A percentile compares a stretch with the other conserved stretches of the same genome.
Evolutionary conservation across 257 asterid species (phyloP).

Genomic region (Solanum virginianum): DNA sequence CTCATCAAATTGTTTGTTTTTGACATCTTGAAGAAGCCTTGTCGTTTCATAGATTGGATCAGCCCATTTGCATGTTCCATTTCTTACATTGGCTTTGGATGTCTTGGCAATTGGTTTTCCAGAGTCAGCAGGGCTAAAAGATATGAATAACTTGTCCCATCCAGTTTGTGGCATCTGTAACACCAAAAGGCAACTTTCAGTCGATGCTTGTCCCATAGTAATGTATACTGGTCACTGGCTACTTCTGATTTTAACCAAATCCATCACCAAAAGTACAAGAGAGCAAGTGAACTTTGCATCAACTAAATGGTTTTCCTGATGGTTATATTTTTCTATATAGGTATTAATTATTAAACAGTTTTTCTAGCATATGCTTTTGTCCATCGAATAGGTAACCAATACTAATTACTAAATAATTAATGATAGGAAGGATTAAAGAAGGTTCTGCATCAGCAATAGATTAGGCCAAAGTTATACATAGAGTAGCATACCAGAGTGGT

Average conservation of each 20-base stretch:
- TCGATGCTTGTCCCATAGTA: background rate
- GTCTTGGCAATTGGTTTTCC: constrained; percentile 88
- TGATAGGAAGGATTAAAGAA: background rate
- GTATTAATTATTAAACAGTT: background rate
- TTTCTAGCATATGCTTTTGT: background rate
- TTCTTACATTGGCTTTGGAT: constrained; percentile 83
- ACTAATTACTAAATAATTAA: background rate
- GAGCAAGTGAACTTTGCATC: background rate
- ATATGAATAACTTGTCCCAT: constrained; percentile 94
- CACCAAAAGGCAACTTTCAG: background rate
- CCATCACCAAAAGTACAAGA: background rate
- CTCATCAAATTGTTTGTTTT: constrained; percentile 76
- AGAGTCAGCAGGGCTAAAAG: constrained; percentile 66
- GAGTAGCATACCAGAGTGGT: background rate
- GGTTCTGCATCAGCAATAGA: background rate
- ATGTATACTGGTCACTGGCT: background rate
- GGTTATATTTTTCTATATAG: background rate
- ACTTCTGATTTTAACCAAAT: background rate
- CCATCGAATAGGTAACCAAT: background rate
- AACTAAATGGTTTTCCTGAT: background rate
- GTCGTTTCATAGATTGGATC: constrained; percentile 98
- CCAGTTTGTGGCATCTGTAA: constrained; percentile 89
- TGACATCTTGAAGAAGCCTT: constrained; percentile 84
- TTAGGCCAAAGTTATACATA: background rate
- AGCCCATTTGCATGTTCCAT: constrained; percentile 96